Base-by-base conservation (phyloP, 1,284 basidiomycete species). In the Xerocomus nothofagi region DNA sequence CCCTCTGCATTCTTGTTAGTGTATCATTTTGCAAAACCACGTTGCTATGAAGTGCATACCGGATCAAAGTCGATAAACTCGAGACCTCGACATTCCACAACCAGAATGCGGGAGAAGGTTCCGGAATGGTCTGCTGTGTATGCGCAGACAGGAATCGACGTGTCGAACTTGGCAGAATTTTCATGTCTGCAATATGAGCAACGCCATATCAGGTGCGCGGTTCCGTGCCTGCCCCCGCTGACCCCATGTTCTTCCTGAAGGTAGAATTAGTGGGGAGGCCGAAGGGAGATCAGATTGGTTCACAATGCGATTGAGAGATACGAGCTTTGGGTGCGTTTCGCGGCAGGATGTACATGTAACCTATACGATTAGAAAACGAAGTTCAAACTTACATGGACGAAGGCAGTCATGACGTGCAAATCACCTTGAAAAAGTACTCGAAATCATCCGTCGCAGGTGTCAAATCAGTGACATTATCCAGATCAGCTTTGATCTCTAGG, bases 311-410 rank as follows among this genome's bases (percentile, higher is more conserved):
- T 91, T 91, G 55, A 91, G 59, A 27, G 83, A 69, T 3, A 91
- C 81, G 42, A 75, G 56, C 57, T 88, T 91, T 1, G 82, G 80
- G 58, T 91, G 88, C 1, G 69, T 67, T 69, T 90, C 88, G 50
- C 86, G 75, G 62, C 88, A 91, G 63, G 80, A 86, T 27, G 73
- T 88, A 66, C 88, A 91, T 69, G 82, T 79, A n/a, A 91, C 86
- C 87, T 91, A 56, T 10, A 39, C 31, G 49, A 43, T 43, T 6
- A 50, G 30, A 40, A 38, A 44, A 49, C 20, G 17, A 36, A 17
- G 30, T 33, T 34, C 26, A 32, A 48, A 31, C 42, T n/a, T 39
- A 14, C 12, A 29, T 27, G 42, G 29, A 39, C 23, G 11, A 39
- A 36, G 32, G 34, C 9, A 21, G 11, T 26, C 6, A 47, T 15